Evolutionary conservation across 106 monocot genomes (phyloP).

Genomic region (Iris macrosiphon): DNA sequence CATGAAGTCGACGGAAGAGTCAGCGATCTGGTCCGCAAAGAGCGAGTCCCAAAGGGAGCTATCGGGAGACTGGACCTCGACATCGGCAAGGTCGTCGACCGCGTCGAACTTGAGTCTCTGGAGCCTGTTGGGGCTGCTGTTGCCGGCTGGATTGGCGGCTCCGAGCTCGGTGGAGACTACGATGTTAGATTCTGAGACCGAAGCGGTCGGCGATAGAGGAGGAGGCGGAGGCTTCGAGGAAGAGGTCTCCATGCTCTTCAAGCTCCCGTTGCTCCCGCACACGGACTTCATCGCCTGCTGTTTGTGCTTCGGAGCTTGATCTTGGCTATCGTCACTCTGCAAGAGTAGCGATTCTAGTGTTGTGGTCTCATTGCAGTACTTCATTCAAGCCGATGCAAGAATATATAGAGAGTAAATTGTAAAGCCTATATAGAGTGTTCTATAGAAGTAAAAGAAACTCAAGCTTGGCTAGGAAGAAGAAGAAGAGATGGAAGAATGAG

Average conservation of each 20-base stretch:
- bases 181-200: conserved; percentile 33
- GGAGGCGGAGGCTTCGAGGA: conserved; percentile 3
- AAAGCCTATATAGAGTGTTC: too few relatives aligned
- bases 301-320: background rate
- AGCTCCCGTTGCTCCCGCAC: conserved; percentile 9
- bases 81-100: conserved; percentile 1
- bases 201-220: conserved; percentile 14
- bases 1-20: conserved; percentile 19
- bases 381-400: background rate
- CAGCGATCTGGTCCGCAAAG: conserved; percentile 24
- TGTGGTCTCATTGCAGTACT: conserved; percentile 9
- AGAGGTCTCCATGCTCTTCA: conserved; percentile 3
- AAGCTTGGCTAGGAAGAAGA: too few relatives aligned
- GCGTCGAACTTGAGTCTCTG: conserved; percentile 27
- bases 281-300: background rate
- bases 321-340: background rate
- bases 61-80: conserved; percentile 35
- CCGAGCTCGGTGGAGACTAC: conserved; percentile 12
- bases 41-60: conserved; percentile 27
- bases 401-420: too few relatives aligned
- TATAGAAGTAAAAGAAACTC: too few relatives aligned
- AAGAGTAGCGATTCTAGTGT: background rate
- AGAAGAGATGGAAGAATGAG: too few relatives aligned
- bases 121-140: background rate
- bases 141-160: background rate